Conservation (phyloP, 176 grass and related monocot species). For the Pontederia crassipes region DNA sequence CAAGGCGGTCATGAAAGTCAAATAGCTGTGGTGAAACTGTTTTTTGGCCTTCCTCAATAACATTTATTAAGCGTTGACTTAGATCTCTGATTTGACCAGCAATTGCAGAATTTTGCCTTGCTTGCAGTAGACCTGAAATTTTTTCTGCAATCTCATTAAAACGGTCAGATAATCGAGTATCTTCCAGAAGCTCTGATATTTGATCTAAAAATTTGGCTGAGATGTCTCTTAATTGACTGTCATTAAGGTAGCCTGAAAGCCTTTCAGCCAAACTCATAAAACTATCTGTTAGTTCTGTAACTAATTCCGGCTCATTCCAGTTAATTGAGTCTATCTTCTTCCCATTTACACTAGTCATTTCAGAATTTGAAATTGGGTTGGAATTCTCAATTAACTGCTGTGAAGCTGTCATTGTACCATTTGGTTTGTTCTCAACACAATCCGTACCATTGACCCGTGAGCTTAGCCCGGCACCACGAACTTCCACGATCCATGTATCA, state of each 20-base stretch:
- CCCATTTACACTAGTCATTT: slow-evolving; percentile 28
- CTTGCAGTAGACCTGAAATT: slow-evolving; percentile 50
- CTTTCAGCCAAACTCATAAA: slow-evolving; percentile 57
- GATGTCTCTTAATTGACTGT: slow-evolving; percentile 48
- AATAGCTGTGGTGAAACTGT: slow-evolving; percentile 71
- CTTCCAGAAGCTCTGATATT: slow-evolving; percentile 65
- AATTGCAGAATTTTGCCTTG: slow-evolving; percentile 62
- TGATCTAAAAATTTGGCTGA: slow-evolving; percentile 63
- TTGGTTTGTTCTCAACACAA: slow-evolving; percentile 27
- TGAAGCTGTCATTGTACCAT: slow-evolving; percentile 14
- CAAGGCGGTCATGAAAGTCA: slow-evolving; percentile 79
- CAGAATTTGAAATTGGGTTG: slow-evolving; percentile 22
- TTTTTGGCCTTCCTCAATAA: slow-evolving; percentile 69
- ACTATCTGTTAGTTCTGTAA: slow-evolving; percentile 59
- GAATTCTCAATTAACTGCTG: slow-evolving; percentile 19
- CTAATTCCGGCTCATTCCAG: slow-evolving; percentile 60
- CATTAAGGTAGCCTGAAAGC: slow-evolving; percentile 67
- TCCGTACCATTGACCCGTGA: slow-evolving; percentile 24
- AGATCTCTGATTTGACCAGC: slow-evolving; percentile 68
- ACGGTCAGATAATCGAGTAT: slow-evolving; percentile 39
- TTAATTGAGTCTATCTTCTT: slow-evolving; percentile 18
- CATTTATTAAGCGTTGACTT: slow-evolving; percentile 68
- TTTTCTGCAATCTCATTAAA: slow-evolving; percentile 65
- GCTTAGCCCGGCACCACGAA: slow-evolving; percentile 77
- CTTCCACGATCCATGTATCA: slow-evolving; percentile 97